phyloP scores from a whole-genome alignment of 2,329 filamentous ascomycete genomes.

The Phialophora expanda region DNA sequence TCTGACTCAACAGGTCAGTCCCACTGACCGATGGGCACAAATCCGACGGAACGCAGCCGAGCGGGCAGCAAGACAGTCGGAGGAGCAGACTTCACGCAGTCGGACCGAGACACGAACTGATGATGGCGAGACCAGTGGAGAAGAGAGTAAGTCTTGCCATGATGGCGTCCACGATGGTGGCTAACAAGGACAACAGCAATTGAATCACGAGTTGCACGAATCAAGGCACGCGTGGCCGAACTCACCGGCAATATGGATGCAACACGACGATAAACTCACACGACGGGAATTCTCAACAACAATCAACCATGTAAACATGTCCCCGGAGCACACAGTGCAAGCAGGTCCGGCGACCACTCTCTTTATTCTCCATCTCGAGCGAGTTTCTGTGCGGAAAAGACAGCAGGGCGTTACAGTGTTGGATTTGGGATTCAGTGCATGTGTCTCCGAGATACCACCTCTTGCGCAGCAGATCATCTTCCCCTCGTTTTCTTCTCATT shows the following conservation, averaged over 20 bases:
- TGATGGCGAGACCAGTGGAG: slow-evolving; percentile 88
- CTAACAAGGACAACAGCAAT: slow-evolving; percentile 69
- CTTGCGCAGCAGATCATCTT: slow-evolving; percentile 12
- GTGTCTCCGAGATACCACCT: slow-evolving; percentile 33
- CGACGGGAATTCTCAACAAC: neutral
- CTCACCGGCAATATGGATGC: slow-evolving; percentile 83
- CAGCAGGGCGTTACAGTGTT: slow-evolving; percentile 27
- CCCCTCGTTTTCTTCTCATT: slow-evolving; percentile 18
- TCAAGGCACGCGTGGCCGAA: slow-evolving; percentile 96
- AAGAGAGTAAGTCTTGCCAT: slow-evolving; percentile 75
- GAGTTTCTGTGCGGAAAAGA: slow-evolving; percentile 18
- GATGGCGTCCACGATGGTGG: neutral
- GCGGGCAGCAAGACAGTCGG: slow-evolving; percentile 69
- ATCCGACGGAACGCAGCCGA: slow-evolving; percentile 94
- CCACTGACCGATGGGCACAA: slow-evolving; percentile 88
- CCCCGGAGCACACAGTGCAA: slow-evolving; percentile 9
- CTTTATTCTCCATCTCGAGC: slow-evolving; percentile 15
- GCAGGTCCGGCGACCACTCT: slow-evolving; percentile 5
- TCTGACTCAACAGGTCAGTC: slow-evolving; percentile 37
- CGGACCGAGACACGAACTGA: slow-evolving; percentile 67
- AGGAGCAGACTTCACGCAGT: slow-evolving; percentile 61
- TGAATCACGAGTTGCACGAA: slow-evolving; percentile 92
- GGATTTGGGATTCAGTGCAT: slow-evolving; percentile 22
- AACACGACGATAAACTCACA: slow-evolving; percentile 35
- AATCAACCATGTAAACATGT: slow-evolving; percentile 1